Percentiles rank a stretch among this genome's conserved stretches.
Conservation (phyloP, 116 monocot species). For the Phalaenopsis hybrid region DNA sequence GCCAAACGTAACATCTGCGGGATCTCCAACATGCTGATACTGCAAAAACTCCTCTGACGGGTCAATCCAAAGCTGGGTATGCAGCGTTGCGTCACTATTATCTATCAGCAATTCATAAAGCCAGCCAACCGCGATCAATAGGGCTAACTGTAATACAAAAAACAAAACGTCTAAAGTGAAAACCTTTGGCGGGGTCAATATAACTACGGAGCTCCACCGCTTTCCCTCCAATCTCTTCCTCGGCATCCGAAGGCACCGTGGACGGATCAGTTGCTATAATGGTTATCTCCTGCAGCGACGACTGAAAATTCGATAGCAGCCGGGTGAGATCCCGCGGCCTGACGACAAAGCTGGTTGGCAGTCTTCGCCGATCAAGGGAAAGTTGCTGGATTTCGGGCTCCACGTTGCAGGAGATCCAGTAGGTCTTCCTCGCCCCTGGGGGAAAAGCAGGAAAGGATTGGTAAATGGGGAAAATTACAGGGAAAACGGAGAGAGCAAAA, state of each 20-base stretch:
- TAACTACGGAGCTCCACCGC: slow-evolving; percentile 87
- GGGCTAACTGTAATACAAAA: not conserved
- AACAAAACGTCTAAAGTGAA: not conserved
- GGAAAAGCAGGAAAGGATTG: not conserved
- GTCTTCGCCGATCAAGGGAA: slow-evolving; percentile 52
- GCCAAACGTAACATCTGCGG: slow-evolving; percentile 84
- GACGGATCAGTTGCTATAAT: slow-evolving; percentile 73
- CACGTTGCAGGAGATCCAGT: slow-evolving; percentile 82
- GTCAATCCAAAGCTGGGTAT: slow-evolving; percentile 97
- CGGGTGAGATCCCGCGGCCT: slow-evolving; percentile 72
- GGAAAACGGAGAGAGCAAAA: not conserved
- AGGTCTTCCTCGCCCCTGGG: slow-evolving; percentile 77
- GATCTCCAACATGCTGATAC: slow-evolving; percentile 70
- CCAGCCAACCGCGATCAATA: not conserved
- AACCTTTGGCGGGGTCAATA: slow-evolving; percentile 88
- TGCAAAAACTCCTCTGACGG: slow-evolving; percentile 89
- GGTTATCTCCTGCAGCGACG: slow-evolving; percentile 87
- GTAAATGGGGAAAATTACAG: not conserved
- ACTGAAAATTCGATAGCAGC: slow-evolving; percentile 84
- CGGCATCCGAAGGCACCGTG: slow-evolving; percentile 24
- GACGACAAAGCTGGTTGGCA: slow-evolving; percentile 68
- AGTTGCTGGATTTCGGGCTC: slow-evolving; percentile 82
- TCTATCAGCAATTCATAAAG: slow-evolving; percentile 39
- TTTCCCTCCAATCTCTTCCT: slow-evolving; percentile 69
- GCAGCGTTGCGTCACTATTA: slow-evolving; percentile 64